Base-by-base conservation (phyloP, 2,329 filamentous ascomycete species). In the Botrytis aclada region DNA sequence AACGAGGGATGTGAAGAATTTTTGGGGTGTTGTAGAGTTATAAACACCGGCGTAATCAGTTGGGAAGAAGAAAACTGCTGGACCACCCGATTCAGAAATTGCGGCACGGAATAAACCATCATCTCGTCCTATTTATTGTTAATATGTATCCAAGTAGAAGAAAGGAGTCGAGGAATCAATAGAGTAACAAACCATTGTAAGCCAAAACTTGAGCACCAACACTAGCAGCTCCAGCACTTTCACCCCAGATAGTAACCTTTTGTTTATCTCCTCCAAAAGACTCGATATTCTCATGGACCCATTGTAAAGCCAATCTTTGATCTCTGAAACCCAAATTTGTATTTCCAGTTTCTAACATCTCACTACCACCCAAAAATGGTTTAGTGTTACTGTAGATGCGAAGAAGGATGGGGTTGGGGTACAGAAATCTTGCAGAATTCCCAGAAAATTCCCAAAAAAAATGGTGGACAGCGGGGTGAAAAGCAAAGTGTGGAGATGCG, bases 51-150 rank as follows among this genome's bases (percentile, higher is more conserved):
- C 32, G 29, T 73, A 47, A 25, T 7, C 12, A 5, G 45, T 20
- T 3, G 69, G 65, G 72, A 75, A 76, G 61, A 74, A 77, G 12
- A 18, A 25, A 1, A 74, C 69, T 2, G 70, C 73, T 82, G 77
- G 75, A 16, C 75, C 74, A 8, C 78, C 77, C 2, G 85, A 88
- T 75, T 89, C 78, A 54, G 82, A 82, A 29, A 88, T 87, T 1
- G 82, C 86, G 9, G 77, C 84, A 6, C 84, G 82, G 77, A 89
- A 89, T 0, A 89, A 82, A 0, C 82, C 81, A 72, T 90, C 87
- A 70, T 90, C 84, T 43, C 86, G 82, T 0, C 88, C 85, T 77
- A 41, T 7, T 7, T 1, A 14, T 8, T 56, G 32, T 72, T 64
- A 72, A 18, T 20, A 2, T 12, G 8, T n/a, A 6, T 1, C 14